Evolutionary conservation across 2,329 filamentous ascomycete genomes (phyloP).

Genomic region (Grosmannia clavigera): DNA sequence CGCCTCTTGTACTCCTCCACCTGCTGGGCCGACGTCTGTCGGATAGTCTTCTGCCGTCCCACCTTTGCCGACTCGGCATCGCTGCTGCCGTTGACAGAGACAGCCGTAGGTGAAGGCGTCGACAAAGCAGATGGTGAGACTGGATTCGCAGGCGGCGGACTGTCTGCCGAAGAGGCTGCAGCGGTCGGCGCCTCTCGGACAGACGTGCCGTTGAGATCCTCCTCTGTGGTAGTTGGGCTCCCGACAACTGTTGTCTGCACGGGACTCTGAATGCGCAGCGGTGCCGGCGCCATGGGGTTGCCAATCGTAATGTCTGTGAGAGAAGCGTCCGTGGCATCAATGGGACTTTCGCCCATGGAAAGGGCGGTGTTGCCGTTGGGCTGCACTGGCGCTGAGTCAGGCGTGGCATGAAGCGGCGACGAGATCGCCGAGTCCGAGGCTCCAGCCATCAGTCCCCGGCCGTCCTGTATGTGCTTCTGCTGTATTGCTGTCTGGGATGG

Average conservation of each 20-base stretch:
- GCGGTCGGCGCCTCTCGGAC: background rate
- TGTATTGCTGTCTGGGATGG: background rate
- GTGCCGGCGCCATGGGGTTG: background rate
- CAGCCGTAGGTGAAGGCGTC: background rate
- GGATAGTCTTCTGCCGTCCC: slow-evolving; percentile 16
- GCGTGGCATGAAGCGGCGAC: slow-evolving; percentile 6
- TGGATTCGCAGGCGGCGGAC: background rate
- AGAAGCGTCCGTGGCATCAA: background rate
- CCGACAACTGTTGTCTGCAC: background rate
- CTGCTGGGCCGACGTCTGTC: slow-evolving; percentile 19
- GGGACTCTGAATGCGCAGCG: background rate
- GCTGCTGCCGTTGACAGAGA: slow-evolving; percentile 6
- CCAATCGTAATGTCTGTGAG: background rate
- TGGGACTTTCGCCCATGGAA: background rate
- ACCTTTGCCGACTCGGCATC: slow-evolving; percentile 8
- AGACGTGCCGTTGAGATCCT: background rate
- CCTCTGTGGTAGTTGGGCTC: background rate
- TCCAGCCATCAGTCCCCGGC: background rate
- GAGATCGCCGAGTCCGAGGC: slow-evolving; percentile 3
- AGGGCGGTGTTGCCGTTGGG: background rate
- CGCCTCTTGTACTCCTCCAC: slow-evolving; percentile 32
- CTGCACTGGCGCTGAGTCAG: slow-evolving; percentile 2
- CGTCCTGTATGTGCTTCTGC: background rate
- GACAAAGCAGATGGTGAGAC: too few species aligned
- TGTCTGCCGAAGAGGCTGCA: background rate